Percentiles rank a stretch among this genome's conserved stretches.
phyloP scores from a whole-genome alignment of 495 filamentous ascomycete genomes.

The Trichoderma asperelloides region DNA sequence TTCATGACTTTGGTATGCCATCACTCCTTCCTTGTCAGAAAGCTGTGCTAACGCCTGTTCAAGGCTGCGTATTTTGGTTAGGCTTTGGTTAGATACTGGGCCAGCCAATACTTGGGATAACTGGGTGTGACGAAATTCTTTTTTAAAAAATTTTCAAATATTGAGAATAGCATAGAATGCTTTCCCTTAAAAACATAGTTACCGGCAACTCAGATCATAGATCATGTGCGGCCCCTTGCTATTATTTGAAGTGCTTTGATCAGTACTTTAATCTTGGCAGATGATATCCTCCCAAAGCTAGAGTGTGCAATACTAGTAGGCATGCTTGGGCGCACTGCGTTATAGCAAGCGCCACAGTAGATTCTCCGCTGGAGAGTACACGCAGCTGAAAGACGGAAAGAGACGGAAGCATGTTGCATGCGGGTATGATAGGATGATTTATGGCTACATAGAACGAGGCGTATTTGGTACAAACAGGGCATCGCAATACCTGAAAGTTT shows the following conservation, averaged over 20 bases:
- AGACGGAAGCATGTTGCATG: background rate
- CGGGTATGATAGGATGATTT: background rate
- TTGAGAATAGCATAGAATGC: background rate
- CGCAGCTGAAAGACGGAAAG: background rate
- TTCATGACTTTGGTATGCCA: background rate
- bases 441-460: background rate
- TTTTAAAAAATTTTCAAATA: background rate
- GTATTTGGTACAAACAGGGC: background rate
- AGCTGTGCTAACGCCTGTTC: background rate
- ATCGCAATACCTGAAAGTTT: background rate
- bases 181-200: background rate
- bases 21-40: background rate
- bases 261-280: no score
- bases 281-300: no score
- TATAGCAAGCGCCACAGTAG: background rate
- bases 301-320: no score
- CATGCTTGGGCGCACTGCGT: no score
- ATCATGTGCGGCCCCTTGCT: no score
- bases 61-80: background rate
- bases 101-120: background rate
- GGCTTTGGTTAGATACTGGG: background rate
- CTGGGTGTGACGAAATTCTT: background rate
- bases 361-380: background rate
- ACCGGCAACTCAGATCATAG: background rate
- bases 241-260: no score